phyloP scores from a whole-genome alignment of 805 yeast species.

The Sugiyamaella valdiviana region DNA sequence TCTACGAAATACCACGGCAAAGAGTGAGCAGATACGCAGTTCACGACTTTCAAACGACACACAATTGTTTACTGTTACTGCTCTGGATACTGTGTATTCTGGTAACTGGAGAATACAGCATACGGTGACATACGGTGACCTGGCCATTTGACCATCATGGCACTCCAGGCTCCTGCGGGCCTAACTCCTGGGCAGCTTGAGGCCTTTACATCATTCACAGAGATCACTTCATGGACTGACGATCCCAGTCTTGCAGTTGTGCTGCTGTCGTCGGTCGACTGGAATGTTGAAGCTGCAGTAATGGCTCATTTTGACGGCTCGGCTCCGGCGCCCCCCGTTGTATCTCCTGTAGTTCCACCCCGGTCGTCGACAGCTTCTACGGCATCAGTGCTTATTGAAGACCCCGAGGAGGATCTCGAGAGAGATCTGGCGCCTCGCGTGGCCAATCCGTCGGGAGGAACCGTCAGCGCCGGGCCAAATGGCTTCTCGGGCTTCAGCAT shows the following conservation, averaged over 20 bases:
- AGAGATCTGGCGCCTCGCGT: constrained; percentile 30
- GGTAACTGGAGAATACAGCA: too few species aligned
- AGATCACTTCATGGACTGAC: constrained; percentile 30
- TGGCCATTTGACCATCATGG: neutral
- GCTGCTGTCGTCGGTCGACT: constrained; percentile 30
- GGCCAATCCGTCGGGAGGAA: neutral
- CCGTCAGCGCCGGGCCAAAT: neutral
- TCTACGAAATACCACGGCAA: neutral
- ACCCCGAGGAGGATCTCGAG: constrained; percentile 21
- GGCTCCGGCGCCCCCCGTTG: neutral
- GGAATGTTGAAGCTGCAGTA: constrained; percentile 36
- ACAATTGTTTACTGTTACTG: too few species aligned
- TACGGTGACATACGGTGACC: too few species aligned
- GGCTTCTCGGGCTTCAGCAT: constrained; percentile 24
- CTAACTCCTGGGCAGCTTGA: constrained; percentile 13
- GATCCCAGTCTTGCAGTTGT: constrained; percentile 26
- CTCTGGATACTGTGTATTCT: too few species aligned
- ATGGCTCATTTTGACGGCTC: constrained; percentile 18
- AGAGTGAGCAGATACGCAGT: neutral
- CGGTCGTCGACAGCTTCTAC: constrained; percentile 20
- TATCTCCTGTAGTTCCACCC: neutral
- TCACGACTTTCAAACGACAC: too few species aligned
- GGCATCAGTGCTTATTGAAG: constrained; percentile 26
- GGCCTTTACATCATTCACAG: constrained; percentile 27
- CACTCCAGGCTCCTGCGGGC: neutral